A percentile compares a stretch with the other conserved stretches of the same genome.
These are phyloP conservation scores for Paracoccidioides brasiliensis DNA, from an alignment of 2,329 filamentous ascomycete species.

Conservation along the genomic window DNA sequence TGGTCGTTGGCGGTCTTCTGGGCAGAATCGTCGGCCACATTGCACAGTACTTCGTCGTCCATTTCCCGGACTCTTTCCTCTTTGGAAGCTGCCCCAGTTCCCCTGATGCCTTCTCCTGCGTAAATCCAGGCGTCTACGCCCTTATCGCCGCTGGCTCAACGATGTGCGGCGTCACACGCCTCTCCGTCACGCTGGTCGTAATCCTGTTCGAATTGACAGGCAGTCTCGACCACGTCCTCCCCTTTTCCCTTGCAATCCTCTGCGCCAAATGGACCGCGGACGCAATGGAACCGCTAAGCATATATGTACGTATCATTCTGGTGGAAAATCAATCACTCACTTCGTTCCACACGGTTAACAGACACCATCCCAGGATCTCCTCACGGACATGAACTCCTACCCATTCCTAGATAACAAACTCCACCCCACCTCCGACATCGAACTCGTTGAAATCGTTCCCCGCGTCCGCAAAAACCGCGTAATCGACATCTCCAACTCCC, in stretches of 20 bases:
- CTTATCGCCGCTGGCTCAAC: slow-evolving; percentile 89
- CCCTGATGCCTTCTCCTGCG: slow-evolving; percentile 61
- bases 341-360: background rate
- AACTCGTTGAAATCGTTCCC: slow-evolving; percentile 75
- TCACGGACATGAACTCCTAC: slow-evolving; percentile 95
- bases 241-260: slow-evolving; percentile 81
- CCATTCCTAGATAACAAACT: slow-evolving; percentile 96
- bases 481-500: slow-evolving; percentile 78
- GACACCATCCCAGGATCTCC: slow-evolving; percentile 50
- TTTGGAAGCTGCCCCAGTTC: slow-evolving; percentile 62
- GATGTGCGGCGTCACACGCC: slow-evolving; percentile 91
- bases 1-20: slow-evolving; percentile 92
- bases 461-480: slow-evolving; percentile 60
- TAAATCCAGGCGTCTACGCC: slow-evolving; percentile 93
- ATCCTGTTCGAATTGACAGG: slow-evolving; percentile 95
- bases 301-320: slow-evolving; percentile 51
- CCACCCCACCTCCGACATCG: slow-evolving; percentile 78
- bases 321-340: no score
- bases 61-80: slow-evolving; percentile 55
- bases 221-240: slow-evolving; percentile 85
- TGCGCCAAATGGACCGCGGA: slow-evolving; percentile 98
- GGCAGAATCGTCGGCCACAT: slow-evolving; percentile 77
- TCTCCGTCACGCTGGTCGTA: slow-evolving; percentile 86
- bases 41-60: slow-evolving; percentile 67
- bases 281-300: slow-evolving; percentile 83